phyloP scores from a whole-genome alignment of 768 basidiomycete genomes.

The Hygrophorus russula region DNA sequence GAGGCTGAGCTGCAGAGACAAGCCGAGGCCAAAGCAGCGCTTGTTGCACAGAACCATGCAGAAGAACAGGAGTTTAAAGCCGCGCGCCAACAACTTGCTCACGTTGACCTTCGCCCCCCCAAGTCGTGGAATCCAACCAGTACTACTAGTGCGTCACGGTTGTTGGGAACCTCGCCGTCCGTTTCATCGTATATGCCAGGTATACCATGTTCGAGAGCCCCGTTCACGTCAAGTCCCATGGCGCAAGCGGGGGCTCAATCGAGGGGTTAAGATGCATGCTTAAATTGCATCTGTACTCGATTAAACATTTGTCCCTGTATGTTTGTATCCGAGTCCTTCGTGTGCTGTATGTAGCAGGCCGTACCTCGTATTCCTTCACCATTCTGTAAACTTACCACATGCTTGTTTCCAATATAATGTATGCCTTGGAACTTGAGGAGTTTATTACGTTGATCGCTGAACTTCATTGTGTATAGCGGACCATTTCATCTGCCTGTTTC shows the following conservation, averaged over 20 bases:
- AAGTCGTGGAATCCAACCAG: slow-evolving; percentile 59
- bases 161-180: neutral
- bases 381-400: neutral
- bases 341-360: neutral
- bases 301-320: no score
- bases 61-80: slow-evolving; percentile 78
- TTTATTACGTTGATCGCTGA: no score
- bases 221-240: neutral
- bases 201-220: neutral
- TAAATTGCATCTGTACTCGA: no score
- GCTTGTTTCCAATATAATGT: neutral
- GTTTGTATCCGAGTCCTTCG: no score
- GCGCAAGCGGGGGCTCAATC: neutral
- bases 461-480: no score
- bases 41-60: slow-evolving; percentile 68
- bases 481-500: no score
- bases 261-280: neutral
- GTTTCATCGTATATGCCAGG: neutral
- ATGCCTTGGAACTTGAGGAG: neutral
- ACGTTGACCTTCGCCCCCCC: slow-evolving; percentile 66
- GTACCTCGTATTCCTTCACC: neutral
- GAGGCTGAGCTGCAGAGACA: slow-evolving; percentile 81
- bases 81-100: slow-evolving; percentile 66
- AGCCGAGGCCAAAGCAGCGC: slow-evolving; percentile 68
- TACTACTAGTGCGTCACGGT: slow-evolving; percentile 21